A percentile compares a stretch with the other conserved stretches of the same genome.
These are phyloP conservation scores for Gillenia trifoliata DNA, from an alignment of 306 rosid genomes.

Conservation along the genomic window DNA sequence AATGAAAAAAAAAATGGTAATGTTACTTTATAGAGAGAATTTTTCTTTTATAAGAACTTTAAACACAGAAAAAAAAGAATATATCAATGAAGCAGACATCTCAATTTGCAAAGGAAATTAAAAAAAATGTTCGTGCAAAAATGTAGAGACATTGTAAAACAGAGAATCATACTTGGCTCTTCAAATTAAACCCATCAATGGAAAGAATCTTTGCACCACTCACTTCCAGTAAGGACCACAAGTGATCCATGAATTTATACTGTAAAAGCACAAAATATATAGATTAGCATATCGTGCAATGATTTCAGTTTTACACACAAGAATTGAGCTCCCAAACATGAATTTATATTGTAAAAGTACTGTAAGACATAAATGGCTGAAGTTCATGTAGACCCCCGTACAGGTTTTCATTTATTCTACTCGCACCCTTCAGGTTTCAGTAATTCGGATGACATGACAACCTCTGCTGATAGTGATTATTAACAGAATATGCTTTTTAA, in stretches of 20 bases:
- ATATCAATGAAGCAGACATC: too few relatives aligned
- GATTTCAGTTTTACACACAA: not conserved
- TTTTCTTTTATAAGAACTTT: too few relatives aligned
- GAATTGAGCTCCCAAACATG: not conserved
- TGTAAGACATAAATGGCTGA: not conserved
- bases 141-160: not conserved
- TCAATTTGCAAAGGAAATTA: too few relatives aligned
- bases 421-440: not conserved
- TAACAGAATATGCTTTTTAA: not conserved
- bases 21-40: too few relatives aligned
- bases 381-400: not conserved
- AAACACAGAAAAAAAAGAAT: too few relatives aligned
- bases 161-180: constrained; percentile 55
- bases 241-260: constrained; percentile 56
- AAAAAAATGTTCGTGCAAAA: not conserved
- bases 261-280: constrained; percentile 30
- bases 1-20: too few relatives aligned
- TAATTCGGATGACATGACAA: too few relatives aligned
- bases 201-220: constrained; percentile 63
- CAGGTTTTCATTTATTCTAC: not conserved
- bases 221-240: constrained; percentile 58
- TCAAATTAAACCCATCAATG: constrained; percentile 46
- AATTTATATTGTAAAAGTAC: not conserved
- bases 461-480: not conserved
- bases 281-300: constrained; percentile 10